Conservation (phyloP, 2,329 filamentous ascomycete species). For the Meredithiella fracta region DNA sequence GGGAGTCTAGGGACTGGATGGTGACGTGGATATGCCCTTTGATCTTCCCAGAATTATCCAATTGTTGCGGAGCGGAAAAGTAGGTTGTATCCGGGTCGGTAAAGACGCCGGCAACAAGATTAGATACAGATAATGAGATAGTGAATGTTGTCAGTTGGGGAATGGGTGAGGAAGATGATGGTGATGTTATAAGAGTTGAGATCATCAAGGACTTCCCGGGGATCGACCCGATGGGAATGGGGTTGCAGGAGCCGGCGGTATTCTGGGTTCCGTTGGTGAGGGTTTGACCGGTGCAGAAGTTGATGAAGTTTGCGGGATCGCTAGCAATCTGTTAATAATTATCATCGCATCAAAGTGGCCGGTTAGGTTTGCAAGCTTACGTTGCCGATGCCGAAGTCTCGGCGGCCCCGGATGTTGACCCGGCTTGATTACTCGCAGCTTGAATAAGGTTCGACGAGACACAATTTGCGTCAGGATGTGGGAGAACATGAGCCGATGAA, state of each 20-base stretch:
- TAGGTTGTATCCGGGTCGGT: conserved; percentile 38
- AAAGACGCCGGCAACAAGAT: conserved; percentile 36
- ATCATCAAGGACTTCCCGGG: conserved; percentile 35
- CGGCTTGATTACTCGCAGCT: neutral
- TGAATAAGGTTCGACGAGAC: neutral
- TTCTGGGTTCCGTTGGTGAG: conserved; percentile 38
- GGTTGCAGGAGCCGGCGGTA: conserved; percentile 36
- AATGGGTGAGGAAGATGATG: conserved; percentile 26
- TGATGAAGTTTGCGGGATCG: conserved; percentile 40
- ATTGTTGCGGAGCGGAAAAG: conserved; percentile 37
- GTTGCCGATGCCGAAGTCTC: neutral
- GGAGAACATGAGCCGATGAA: neutral
- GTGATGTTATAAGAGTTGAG: conserved; percentile 34
- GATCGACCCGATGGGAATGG: conserved; percentile 41
- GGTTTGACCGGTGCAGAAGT: conserved; percentile 38
- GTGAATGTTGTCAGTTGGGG: conserved; percentile 27
- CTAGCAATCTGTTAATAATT: conserved; percentile 18
- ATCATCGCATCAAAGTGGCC: neutral
- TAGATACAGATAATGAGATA: conserved; percentile 30
- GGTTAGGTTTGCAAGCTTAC: neutral
- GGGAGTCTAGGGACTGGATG: conserved; percentile 29
- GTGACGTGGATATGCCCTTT: conserved; percentile 35
- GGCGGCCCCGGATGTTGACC: neutral
- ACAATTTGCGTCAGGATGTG: neutral
- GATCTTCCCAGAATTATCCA: conserved; percentile 25